phyloP scores from a whole-genome alignment of 225 moss, liverwort and hornwort genomes.

The Marchantia paleacea region DNA sequence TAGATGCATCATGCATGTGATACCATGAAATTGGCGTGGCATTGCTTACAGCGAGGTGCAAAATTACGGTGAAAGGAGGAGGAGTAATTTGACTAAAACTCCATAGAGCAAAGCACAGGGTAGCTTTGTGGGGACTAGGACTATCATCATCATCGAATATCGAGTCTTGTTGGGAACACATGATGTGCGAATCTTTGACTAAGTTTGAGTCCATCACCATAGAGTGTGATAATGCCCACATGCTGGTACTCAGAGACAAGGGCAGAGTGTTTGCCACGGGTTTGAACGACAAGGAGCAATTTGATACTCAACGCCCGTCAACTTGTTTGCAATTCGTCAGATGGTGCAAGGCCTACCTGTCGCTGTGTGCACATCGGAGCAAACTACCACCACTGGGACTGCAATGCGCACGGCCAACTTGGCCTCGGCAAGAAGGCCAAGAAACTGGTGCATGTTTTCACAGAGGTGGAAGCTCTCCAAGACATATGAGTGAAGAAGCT shows the following conservation, averaged over 20 bases:
- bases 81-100: no score
- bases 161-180: slow-evolving; percentile 61
- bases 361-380: slow-evolving; percentile 68
- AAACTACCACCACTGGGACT: slow-evolving; percentile 90
- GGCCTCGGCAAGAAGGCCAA: slow-evolving; percentile 78
- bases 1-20: no score
- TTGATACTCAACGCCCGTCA: slow-evolving; percentile 23
- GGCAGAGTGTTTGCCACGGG: slow-evolving; percentile 78
- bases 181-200: slow-evolving; percentile 48
- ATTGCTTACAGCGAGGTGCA: no score
- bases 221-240: slow-evolving; percentile 93
- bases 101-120: slow-evolving; percentile 36
- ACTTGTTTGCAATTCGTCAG: slow-evolving; percentile 46
- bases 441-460: slow-evolving; percentile 52
- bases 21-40: no score
- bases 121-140: slow-evolving; percentile 95
- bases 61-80: no score
- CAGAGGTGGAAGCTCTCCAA: slow-evolving; percentile 61
- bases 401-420: slow-evolving; percentile 80
- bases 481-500: slow-evolving; percentile 58
- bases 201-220: slow-evolving; percentile 55
- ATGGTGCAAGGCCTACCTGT: slow-evolving; percentile 53
- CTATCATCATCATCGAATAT: slow-evolving; percentile 46
- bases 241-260: slow-evolving; percentile 73
- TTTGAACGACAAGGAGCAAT: slow-evolving; percentile 54